phyloP scores from a whole-genome alignment of 768 basidiomycete species.

The Amanita exitialis region DNA sequence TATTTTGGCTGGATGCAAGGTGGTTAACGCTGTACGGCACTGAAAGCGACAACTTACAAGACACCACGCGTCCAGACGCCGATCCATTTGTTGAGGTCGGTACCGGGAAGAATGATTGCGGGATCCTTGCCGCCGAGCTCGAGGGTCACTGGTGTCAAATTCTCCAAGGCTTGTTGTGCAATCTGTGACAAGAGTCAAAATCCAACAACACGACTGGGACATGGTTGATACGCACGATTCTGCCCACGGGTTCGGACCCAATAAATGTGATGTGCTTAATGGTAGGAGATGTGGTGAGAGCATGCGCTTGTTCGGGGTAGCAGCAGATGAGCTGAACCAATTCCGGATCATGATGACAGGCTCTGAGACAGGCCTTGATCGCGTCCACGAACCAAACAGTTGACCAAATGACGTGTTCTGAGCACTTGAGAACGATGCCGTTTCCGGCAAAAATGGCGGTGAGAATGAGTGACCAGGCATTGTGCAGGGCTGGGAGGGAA shows the following conservation, averaged over 20 bases:
- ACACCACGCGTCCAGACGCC: constrained; percentile 85
- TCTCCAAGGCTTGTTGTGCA: constrained; percentile 72
- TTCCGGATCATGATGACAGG: constrained; percentile 75
- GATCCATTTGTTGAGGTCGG: constrained; percentile 72
- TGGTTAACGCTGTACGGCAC: neutral
- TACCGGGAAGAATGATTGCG: constrained; percentile 77
- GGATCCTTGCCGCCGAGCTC: constrained; percentile 97
- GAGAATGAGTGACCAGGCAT: constrained; percentile 88
- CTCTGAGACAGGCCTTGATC: constrained; percentile 65
- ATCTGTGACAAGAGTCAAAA: constrained; percentile 34
- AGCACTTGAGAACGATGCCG: constrained; percentile 83
- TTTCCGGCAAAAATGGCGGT: constrained; percentile 90
- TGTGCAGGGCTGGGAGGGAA: constrained; percentile 67
- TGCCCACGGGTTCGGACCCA: constrained; percentile 71
- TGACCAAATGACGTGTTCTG: constrained; percentile 90
- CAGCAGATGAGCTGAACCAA: constrained; percentile 91
- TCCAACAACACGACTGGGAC: neutral
- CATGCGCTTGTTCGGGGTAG: constrained; percentile 78
- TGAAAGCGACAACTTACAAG: constrained; percentile 48
- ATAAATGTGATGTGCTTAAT: constrained; percentile 96
- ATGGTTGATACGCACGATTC: constrained; percentile 38
- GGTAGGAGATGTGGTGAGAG: constrained; percentile 63
- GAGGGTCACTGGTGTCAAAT: constrained; percentile 86
- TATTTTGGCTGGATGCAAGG: constrained; percentile 57
- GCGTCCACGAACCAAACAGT: constrained; percentile 75